These are phyloP conservation scores for Calonectria pauciramosa DNA, from an alignment of 2,329 filamentous ascomycete species.

Conservation along the genomic window DNA sequence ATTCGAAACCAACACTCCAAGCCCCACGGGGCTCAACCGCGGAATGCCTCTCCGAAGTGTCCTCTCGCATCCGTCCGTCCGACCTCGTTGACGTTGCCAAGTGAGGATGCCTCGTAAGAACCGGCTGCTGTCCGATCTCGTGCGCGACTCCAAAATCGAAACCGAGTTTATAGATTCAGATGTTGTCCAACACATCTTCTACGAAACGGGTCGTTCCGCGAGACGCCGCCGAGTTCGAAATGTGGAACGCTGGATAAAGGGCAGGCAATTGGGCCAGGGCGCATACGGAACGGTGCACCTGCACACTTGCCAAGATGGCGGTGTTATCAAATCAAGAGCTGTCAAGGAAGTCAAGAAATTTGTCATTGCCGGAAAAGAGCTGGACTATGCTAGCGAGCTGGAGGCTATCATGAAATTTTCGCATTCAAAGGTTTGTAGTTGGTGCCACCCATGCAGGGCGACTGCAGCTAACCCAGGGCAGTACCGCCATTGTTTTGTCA, in stretches of 20 bases:
- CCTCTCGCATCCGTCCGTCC: neutral
- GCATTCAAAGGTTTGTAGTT: neutral
- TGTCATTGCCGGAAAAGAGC: neutral
- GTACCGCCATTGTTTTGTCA: constrained; percentile 6
- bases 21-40: neutral
- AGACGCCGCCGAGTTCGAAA: neutral
- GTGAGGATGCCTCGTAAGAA: neutral
- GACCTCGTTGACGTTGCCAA: neutral
- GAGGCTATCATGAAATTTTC: constrained; percentile 14
- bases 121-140: neutral
- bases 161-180: neutral
- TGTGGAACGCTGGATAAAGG: neutral
- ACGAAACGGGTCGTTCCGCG: neutral
- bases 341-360: neutral
- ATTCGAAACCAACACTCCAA: neutral
- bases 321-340: neutral
- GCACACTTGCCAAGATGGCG: neutral
- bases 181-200: neutral
- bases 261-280: neutral
- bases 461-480: neutral
- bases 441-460: too few species aligned
- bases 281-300: neutral
- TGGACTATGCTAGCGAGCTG: neutral
- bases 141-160: neutral
- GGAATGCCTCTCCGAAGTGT: neutral